Base-by-base conservation (phyloP, 306 rosid genomes). In the Sicyos edulis region DNA sequence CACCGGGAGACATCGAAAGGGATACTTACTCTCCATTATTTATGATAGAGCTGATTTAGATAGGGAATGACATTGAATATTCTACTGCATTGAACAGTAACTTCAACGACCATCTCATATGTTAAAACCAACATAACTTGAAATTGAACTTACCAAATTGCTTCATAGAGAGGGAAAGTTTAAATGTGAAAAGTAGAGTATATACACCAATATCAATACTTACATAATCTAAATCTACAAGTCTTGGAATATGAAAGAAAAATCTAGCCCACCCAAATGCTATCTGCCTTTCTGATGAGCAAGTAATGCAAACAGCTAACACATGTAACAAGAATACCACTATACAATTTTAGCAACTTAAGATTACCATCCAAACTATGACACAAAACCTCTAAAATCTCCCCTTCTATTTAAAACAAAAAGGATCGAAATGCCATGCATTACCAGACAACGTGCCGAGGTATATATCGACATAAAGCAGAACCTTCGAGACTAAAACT, bases 361-460 rank as follows among this genome's bases (percentile, higher is more conserved):
- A 26, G 44, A 5, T n/a, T 37, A 40, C 71, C 24, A 65, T 44
- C 40, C 50, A 65, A 40, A 26, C 45, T 29, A 66, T 66, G 34
- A 40, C 53, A 64, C 29, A n/a, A 58, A 69, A 12, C 56, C 74
- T 70, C 47, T 70, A 70, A 22, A 51, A 70, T 51, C 45, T 70
- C 60, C 74, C 73, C 47, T 70, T 69, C 58, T 51, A 26, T 47
- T 34, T 34, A 26, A 26, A 26, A 26, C 32, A 26, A 26, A 26
- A 26, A 45, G 56, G 73, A 56, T 47, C 53, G 7, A 22, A 22
- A 70, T 14, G 74, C 45, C 59, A 15, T 4, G 13, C 2, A 70
- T 51, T 7, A 24, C 47, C 47, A 66, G 55, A 66, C 17, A 20
- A 45, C 2, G 54, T 0, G 7, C 29, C 55, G 37, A 45, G 47